Conservation (phyloP, 2,329 filamentous ascomycete genomes). For the Neocatenulostroma microsporum region DNA sequence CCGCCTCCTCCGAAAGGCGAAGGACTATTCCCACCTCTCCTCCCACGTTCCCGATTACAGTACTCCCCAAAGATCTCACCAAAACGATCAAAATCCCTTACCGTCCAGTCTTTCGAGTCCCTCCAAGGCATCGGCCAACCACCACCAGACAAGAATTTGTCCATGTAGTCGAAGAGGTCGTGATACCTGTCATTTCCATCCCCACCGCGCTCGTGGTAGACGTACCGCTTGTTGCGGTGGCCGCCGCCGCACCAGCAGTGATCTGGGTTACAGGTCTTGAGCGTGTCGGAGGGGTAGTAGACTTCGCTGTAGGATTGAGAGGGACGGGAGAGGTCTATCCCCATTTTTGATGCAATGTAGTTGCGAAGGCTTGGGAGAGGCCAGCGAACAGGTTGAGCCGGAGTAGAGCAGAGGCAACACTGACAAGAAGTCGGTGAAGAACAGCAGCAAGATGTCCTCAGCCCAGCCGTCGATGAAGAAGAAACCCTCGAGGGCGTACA, state of each 20-base stretch:
- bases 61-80: slow-evolving; percentile 19
- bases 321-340: slow-evolving; percentile 14
- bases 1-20: slow-evolving; percentile 5
- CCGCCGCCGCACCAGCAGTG: slow-evolving; percentile 17
- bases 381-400: too few relatives aligned
- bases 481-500: too few relatives aligned
- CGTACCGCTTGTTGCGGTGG: slow-evolving; percentile 17
- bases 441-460: slow-evolving; percentile 1
- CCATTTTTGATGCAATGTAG: too few relatives aligned
- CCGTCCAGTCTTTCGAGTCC: slow-evolving; percentile 13
- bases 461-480: neutral
- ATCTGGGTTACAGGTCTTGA: slow-evolving; percentile 17
- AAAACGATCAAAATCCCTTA: slow-evolving; percentile 22
- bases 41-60: neutral
- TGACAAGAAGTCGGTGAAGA: too few relatives aligned
- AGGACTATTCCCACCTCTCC: neutral
- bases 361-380: too few relatives aligned
- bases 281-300: slow-evolving; percentile 19
- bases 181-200: slow-evolving; percentile 19
- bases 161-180: slow-evolving; percentile 19
- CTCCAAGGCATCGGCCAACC: slow-evolving; percentile 1
- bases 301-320: slow-evolving; percentile 16
- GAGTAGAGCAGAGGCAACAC: too few relatives aligned
- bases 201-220: slow-evolving; percentile 21
- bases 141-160: slow-evolving; percentile 10